Evolutionary conservation across 2,329 filamentous ascomycete species (phyloP).

Genomic region (Graphilbum ipis-grandicollis): DNA sequence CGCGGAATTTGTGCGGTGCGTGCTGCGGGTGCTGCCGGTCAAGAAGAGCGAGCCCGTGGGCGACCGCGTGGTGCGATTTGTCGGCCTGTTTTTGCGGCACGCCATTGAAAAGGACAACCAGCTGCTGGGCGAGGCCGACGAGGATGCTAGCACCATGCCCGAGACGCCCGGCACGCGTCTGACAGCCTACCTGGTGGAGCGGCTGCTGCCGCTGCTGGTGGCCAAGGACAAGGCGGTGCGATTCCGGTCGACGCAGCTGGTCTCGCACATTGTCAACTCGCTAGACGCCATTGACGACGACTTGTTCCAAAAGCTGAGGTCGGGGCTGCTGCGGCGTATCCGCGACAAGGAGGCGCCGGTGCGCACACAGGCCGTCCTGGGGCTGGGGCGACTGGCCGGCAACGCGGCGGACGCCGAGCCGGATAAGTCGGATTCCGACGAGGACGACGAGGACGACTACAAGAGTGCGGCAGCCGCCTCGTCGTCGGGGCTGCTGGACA

Average conservation of each 20-base stretch:
- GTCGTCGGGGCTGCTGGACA: slow-evolving; percentile 51
- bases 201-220: slow-evolving; percentile 56
- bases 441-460: slow-evolving; percentile 28
- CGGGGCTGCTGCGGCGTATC: slow-evolving; percentile 67
- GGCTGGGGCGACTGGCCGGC: slow-evolving; percentile 68
- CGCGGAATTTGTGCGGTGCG: slow-evolving; percentile 64
- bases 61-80: slow-evolving; percentile 69
- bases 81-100: slow-evolving; percentile 71
- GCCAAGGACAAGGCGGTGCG: slow-evolving; percentile 88
- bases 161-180: slow-evolving; percentile 77
- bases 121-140: slow-evolving; percentile 44
- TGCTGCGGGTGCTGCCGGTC: slow-evolving; percentile 65
- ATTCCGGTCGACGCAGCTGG: slow-evolving; percentile 76
- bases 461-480: slow-evolving; percentile 20
- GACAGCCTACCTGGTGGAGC: slow-evolving; percentile 54
- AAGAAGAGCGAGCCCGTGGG: slow-evolving; percentile 85
- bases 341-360: slow-evolving; percentile 91
- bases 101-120: slow-evolving; percentile 54
- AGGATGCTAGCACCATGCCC: slow-evolving; percentile 52
- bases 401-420: slow-evolving; percentile 56
- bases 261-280: slow-evolving; percentile 83
- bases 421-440: too few species aligned
- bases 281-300: slow-evolving; percentile 86
- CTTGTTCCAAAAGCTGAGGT: slow-evolving; percentile 65
- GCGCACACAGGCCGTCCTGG: slow-evolving; percentile 78